A percentile compares a stretch with the other conserved stretches of the same genome.
Evolutionary conservation across 1,284 basidiomycete species (phyloP).

Genomic region (Cerrena zonata): DNA sequence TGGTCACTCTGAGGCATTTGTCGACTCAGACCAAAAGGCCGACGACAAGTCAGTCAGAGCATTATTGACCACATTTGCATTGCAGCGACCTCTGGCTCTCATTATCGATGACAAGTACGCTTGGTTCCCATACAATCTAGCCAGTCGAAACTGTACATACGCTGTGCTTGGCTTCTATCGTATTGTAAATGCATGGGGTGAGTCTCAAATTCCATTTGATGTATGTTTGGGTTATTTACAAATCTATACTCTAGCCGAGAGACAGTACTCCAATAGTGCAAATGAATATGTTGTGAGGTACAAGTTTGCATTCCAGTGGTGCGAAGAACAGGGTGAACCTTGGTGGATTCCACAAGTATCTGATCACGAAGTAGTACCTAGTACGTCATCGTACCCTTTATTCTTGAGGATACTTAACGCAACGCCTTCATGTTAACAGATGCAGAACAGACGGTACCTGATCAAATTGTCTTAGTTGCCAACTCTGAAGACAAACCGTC

Average conservation of each 20-base stretch:
- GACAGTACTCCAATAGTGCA: constrained; percentile 42
- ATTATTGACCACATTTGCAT: constrained; percentile 48
- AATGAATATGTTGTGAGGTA: constrained; percentile 53
- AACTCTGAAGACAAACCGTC: too few relatives aligned
- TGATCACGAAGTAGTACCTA: background rate
- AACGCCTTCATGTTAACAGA: background rate
- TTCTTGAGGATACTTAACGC: background rate
- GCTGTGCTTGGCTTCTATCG: constrained; percentile 72
- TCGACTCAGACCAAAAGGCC: constrained; percentile 56
- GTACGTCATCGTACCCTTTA: background rate
- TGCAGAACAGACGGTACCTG: too few relatives aligned
- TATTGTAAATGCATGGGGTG: constrained; percentile 69
- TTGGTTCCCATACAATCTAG: constrained; percentile 64
- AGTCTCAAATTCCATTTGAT: too few relatives aligned
- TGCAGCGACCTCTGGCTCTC: constrained; percentile 53
- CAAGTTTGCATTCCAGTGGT: constrained; percentile 79
- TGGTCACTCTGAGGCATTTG: constrained; percentile 33
- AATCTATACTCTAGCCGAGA: constrained; percentile 66
- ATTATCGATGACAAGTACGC: constrained; percentile 67
- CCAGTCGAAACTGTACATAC: constrained; percentile 48
- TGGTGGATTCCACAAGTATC: constrained; percentile 50
- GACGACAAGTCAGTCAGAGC: constrained; percentile 66
- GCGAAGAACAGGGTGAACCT: constrained; percentile 55
- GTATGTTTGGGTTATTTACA: too few relatives aligned
- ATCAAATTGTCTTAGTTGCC: too few relatives aligned